Percentiles rank a stretch among this genome's conserved stretches.
Conservation (phyloP, 345 rosid genomes). For the Carallia brachiata region DNA sequence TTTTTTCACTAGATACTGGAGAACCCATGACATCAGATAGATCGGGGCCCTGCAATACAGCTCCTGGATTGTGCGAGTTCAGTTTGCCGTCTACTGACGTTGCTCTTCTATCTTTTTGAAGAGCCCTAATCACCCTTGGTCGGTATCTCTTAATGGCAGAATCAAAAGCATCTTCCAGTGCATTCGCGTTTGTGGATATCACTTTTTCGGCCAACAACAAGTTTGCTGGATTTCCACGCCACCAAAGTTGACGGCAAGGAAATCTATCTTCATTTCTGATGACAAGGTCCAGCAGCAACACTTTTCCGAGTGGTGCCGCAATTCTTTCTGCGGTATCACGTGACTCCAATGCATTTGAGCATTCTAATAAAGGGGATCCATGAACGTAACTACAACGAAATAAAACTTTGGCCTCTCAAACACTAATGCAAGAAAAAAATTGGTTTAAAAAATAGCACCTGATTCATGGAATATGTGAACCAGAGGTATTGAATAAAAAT, state of each 20-base stretch:
- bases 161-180: constrained; percentile 69
- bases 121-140: constrained; percentile 75
- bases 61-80: constrained; percentile 42
- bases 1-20: constrained; percentile 49
- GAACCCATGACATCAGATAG: constrained; percentile 68
- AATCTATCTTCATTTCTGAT: constrained; percentile 96
- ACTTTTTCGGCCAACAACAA: constrained; percentile 72
- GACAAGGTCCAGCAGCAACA: constrained; percentile 87
- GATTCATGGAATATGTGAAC: background rate
- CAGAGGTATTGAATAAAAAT: background rate
- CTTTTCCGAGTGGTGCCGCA: constrained; percentile 85
- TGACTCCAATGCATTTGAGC: constrained; percentile 70
- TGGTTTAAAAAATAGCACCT: background rate
- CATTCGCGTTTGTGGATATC: constrained; percentile 41
- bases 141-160: constrained; percentile 66
- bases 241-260: constrained; percentile 86
- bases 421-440: background rate
- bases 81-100: constrained; percentile 71
- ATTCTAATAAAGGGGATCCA: constrained; percentile 88
- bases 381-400: constrained; percentile 76
- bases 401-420: constrained; percentile 11
- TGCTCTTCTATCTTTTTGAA: constrained; percentile 85
- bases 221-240: constrained; percentile 99
- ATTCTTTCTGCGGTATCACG: constrained; percentile 68
- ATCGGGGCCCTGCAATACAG: constrained; percentile 57